Evolutionary conservation across 306 rosid genomes (phyloP).

Genomic region (Acmispon strigosus): DNA sequence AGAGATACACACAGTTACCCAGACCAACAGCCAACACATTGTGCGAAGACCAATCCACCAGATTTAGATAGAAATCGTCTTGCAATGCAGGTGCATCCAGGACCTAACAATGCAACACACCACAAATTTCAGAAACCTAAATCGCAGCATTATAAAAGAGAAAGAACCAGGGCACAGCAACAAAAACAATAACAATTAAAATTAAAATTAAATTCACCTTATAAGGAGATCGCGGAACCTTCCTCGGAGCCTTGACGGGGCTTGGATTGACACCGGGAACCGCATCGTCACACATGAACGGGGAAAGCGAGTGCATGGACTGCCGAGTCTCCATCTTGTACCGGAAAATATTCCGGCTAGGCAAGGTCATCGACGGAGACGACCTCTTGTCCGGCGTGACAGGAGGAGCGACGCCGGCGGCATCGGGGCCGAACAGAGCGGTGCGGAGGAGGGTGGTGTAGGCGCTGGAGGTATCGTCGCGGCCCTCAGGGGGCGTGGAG

Average conservation of each 20-base stretch:
- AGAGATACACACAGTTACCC: constrained; percentile 92
- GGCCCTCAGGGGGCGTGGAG: constrained; percentile 38
- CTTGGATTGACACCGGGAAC: constrained; percentile 58
- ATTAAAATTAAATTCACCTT: constrained; percentile 40
- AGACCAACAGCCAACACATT: constrained; percentile 93
- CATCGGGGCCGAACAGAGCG: constrained; percentile 75
- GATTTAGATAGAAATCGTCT: constrained; percentile 94
- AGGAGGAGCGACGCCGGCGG: constrained; percentile 56
- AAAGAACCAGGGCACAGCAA: not conserved
- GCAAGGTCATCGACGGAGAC: constrained; percentile 36
- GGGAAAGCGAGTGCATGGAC: constrained; percentile 78
- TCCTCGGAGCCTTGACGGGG: constrained; percentile 76
- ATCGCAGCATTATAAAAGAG: not conserved
- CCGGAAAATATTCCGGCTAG: constrained; percentile 82
- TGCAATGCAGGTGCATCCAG: constrained; percentile 97
- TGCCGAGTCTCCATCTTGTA: constrained; percentile 81
- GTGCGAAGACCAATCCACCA: constrained; percentile 96
- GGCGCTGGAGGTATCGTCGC: constrained; percentile 63
- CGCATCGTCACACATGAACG: constrained; percentile 64
- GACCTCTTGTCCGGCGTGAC: constrained; percentile 59
- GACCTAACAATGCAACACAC: constrained; percentile 39
- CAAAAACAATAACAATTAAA: not conserved
- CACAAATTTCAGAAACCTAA: not conserved
- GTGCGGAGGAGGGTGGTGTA: constrained; percentile 69
- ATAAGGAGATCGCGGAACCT: constrained; percentile 91